Evolutionary conservation across 495 filamentous ascomycete genomes (phyloP), one percentile per base, ranked within the genome.

Genomic region (Coniosporium apollinis): DNA sequence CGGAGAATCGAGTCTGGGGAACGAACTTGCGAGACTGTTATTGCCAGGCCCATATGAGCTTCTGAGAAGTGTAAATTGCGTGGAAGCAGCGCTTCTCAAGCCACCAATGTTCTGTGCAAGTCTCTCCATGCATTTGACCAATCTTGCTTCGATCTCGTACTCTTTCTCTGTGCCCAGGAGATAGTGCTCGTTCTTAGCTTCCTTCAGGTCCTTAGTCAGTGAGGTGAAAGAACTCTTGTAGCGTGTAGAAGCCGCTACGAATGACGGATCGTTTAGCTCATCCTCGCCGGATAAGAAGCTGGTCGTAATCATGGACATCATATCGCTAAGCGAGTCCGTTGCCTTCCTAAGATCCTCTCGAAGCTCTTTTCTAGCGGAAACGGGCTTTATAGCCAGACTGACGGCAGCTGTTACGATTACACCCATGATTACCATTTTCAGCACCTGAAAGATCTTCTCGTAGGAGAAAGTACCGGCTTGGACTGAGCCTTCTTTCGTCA

Each of bases 351-450:
- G 71, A 20, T 79, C 76, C 33, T 79, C 59, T 25, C 82, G 74
- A 37, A 94, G 63, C 34, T 82, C 70, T 22, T 60, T 69, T 7
- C 83, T 69, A 15, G 87, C 87, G 26, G 79, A 89, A 5, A 79
- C 70, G 14, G 87, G 82, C 63, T 82, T 80, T 22, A 94, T 60
- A 28, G 78, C 41, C 22, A 94, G 64, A 26, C 79, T 82, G 4
- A 94, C 76, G n/a, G 69, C 55, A 15, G 79, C 80, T 5, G 84
- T 75, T 32, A 69, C 67, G 6, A 72, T 44, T 11, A 89, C 74
- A 5, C 83, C 86, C 79, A 94, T 83, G 20, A 86, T 47, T 11
- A 97, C 69, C 69, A 94, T 93, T 47, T 85, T 86, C 48, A 93
- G 56, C 11, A 92, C 81, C 57, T 94, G 86, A 9, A 69, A 64